Base-by-base conservation (phyloP, 1,139 yeast species). In the Blastobotrys illinoisensis region DNA sequence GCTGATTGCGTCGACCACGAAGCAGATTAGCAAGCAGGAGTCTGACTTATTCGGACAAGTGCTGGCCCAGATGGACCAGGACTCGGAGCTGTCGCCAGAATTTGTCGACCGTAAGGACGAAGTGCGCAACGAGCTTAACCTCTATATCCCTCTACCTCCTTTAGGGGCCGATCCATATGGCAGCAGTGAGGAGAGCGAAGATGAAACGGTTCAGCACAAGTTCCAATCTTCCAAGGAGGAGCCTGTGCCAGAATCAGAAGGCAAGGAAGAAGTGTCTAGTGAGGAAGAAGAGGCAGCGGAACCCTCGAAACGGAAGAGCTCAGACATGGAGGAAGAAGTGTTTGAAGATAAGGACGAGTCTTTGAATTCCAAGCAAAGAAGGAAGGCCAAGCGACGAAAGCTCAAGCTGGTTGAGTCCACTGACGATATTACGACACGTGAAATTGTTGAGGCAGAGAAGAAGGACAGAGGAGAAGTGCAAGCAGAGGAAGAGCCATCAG, bases 381-480 rank as follows among this genome's bases (percentile, higher is more conserved):
- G 61, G 24, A 58, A 55, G 46, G 54, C 57, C 9, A 61, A 57
- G 50, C 49, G 60, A 23, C 53, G 58, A 16, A 61, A 57, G 55
- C 50, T 60, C 14, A 57, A 58, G 53, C 49, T 50, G 49, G 54
- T 44, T 48, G 52, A 49, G 16, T 46, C 49, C 16, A 51, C 49
- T 18, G 46, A 46, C 6, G 43, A 50, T 23, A 47, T 45, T 46
- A 9, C 46, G 23, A 16, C 51, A 43, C 21, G 54, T 19, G 52
- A 44, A n/a, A 49, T 46, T 2, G 57, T 51, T 13, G 50, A 46
- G 1, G 54, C 46, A 13, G 49, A 47, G 20, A 46, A 47, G 18
- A 36, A 48, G 19, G 53, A 50, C 26, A 50, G 48, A n/a, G 53
- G 50, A 19, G 48, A 53, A 9, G 48, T 24, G n/a, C n/a, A n/a